phyloP scores from a whole-genome alignment of 106 monocot genomes.

The Amphibolis antarctica region DNA sequence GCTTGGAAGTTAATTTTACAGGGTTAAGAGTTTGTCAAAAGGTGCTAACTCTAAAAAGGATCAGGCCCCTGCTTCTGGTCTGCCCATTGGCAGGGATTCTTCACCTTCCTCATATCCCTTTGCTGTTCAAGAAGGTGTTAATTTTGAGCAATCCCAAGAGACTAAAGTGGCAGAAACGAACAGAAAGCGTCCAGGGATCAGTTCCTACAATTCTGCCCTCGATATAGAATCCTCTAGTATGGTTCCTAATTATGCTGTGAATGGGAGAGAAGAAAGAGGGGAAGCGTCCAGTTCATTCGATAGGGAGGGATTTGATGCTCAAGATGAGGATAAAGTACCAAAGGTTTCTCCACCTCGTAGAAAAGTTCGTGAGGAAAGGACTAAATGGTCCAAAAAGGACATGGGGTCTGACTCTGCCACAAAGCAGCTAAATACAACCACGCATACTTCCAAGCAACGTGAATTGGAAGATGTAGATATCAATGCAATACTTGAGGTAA shows the following conservation, averaged over 20 bases:
- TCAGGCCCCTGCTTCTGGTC: conserved; percentile 21
- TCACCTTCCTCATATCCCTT: conserved; percentile 27
- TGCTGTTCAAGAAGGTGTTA: conserved; percentile 22
- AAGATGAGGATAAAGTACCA: conserved; percentile 61
- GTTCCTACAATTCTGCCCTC: conserved; percentile 23
- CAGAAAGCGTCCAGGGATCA: conserved; percentile 23
- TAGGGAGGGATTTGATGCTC: conserved; percentile 19
- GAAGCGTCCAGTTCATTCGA: conserved; percentile 17
- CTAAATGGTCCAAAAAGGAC: conserved; percentile 37
- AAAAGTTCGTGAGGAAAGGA: conserved; percentile 62
- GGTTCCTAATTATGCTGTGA: conserved; percentile 24
- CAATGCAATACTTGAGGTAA: conserved; percentile 57
- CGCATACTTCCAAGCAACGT: conserved; percentile 8
- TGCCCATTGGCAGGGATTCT: conserved; percentile 38
- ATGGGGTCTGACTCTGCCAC: conserved; percentile 21
- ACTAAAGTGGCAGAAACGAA: conserved; percentile 22
- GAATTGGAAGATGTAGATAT: conserved; percentile 44
- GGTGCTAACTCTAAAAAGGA: conserved; percentile 80
- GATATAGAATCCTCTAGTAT: conserved; percentile 26
- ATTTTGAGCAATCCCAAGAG: conserved; percentile 35
- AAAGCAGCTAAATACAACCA: conserved; percentile 24
- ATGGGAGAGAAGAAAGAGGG: conserved; percentile 41
- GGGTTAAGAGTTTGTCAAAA: conserved; percentile 88
- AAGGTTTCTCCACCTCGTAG: conserved; percentile 75
- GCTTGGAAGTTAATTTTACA: conserved; percentile 5